These are phyloP conservation scores for Lithospermum erythrorhizon DNA, from an alignment of 257 asterid species.

Conservation along the genomic window DNA sequence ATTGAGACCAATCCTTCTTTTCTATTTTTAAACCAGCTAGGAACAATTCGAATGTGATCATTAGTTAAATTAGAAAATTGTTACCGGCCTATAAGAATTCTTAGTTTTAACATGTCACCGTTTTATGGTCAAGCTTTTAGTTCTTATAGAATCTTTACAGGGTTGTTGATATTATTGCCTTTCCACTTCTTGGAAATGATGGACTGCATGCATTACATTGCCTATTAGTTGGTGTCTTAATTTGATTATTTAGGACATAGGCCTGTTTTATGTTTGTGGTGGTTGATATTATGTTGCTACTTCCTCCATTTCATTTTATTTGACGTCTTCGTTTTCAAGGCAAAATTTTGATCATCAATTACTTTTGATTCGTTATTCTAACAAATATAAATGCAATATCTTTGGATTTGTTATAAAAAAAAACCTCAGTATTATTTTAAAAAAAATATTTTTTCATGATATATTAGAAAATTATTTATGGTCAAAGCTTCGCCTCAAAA, in stretches of 20 bases:
- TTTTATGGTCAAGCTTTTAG: background rate
- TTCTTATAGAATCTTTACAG: background rate
- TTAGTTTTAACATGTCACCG: background rate
- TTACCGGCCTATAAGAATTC: background rate
- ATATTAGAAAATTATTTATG: no score
- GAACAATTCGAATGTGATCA: no score
- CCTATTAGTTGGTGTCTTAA: background rate
- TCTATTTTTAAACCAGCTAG: background rate
- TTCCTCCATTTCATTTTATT: no score
- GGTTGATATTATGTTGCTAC: no score
- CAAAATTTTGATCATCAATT: no score
- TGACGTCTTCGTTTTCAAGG: no score
- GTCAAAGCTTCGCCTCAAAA: no score
- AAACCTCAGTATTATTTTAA: no score
- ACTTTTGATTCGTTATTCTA: no score
- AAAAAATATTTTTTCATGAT: no score
- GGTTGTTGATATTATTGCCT: background rate
- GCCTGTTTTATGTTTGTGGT: background rate
- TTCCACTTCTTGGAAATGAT: background rate
- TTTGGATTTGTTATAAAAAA: no score
- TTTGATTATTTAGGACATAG: background rate
- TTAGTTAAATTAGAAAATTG: background rate
- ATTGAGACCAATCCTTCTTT: background rate
- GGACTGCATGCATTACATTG: background rate
- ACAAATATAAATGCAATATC: no score